Evolutionary conservation across 2,329 filamentous ascomycete genomes (phyloP).

Genomic region (Cryphonectria japonica): DNA sequence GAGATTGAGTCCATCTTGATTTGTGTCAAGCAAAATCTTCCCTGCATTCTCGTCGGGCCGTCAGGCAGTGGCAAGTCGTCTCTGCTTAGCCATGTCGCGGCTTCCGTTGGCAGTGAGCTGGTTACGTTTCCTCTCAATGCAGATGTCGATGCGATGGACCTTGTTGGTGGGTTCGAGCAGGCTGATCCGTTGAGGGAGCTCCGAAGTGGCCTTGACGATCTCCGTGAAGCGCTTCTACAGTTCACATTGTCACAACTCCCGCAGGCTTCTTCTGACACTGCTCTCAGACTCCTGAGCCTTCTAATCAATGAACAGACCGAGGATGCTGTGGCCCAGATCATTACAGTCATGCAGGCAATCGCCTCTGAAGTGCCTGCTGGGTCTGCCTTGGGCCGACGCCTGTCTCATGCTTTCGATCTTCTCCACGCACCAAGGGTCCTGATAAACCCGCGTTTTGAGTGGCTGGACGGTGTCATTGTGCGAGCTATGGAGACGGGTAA

Average conservation of each 20-base stretch:
- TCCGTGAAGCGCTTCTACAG: slow-evolving; percentile 48
- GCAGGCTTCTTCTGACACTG: slow-evolving; percentile 11
- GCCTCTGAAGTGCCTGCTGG: slow-evolving; percentile 46
- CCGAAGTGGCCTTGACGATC: slow-evolving; percentile 57
- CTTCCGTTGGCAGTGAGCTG: slow-evolving; percentile 73
- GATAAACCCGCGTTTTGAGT: slow-evolving; percentile 84
- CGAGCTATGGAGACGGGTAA: slow-evolving; percentile 83
- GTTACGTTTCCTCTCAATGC: slow-evolving; percentile 89
- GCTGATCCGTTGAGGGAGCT: slow-evolving; percentile 78
- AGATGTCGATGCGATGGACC: slow-evolving; percentile 95
- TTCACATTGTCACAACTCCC: slow-evolving; percentile 55
- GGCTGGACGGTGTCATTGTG: slow-evolving; percentile 92
- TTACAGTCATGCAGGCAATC: slow-evolving; percentile 45
- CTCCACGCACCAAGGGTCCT: slow-evolving; percentile 59
- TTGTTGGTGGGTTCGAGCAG: slow-evolving; percentile 96
- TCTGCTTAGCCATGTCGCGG: slow-evolving; percentile 79
- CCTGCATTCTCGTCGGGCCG: slow-evolving; percentile 83
- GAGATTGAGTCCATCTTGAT: slow-evolving; percentile 86
- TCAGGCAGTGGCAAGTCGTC: slow-evolving; percentile 87
- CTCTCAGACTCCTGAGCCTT: slow-evolving; percentile 53
- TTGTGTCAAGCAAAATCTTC: slow-evolving; percentile 83
- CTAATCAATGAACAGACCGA: slow-evolving; percentile 50
- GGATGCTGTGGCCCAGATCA: slow-evolving; percentile 44
- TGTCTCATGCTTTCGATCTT: slow-evolving; percentile 54
- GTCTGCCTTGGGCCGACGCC: slow-evolving; percentile 50